Evolutionary conservation across 306 rosid species (phyloP).

Genomic region (Morella rubra): DNA sequence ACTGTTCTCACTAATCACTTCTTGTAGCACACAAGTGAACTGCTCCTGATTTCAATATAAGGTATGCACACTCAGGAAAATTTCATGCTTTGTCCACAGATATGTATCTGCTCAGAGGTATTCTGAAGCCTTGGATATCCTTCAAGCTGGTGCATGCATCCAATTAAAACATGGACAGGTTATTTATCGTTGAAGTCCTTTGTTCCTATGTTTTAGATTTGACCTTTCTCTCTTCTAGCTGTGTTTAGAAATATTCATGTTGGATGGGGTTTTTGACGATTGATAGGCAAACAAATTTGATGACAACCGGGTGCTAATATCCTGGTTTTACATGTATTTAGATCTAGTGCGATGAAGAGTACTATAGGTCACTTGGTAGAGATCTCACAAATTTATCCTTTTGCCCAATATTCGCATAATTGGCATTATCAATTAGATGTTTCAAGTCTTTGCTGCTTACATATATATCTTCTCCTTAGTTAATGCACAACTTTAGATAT

Average conservation of each 20-base stretch:
- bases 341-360: neutral
- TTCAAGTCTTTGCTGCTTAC: neutral
- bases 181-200: constrained; percentile 7
- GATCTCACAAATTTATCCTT: neutral
- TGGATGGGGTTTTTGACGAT: constrained; percentile 10
- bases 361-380: neutral
- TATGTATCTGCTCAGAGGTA: constrained; percentile 70
- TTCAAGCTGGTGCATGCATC: constrained; percentile 82
- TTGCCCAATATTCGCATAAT: neutral
- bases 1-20: neutral
- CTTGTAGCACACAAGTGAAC: neutral
- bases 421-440: neutral
- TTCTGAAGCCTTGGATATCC: constrained; percentile 80
- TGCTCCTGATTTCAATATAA: constrained; percentile 2
- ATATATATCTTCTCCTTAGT: neutral
- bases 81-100: constrained; percentile 49
- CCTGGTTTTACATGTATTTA: neutral
- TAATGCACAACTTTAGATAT: neutral
- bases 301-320: neutral
- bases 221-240: constrained; percentile 16
- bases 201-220: constrained; percentile 15
- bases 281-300: neutral
- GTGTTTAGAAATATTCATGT: constrained; percentile 4
- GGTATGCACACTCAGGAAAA: constrained; percentile 28
- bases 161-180: constrained; percentile 86